Evolutionary conservation across 2,329 filamentous ascomycete species (phyloP), one percentile per base, ranked within the genome.

Genomic region (Fusarium continuum): DNA sequence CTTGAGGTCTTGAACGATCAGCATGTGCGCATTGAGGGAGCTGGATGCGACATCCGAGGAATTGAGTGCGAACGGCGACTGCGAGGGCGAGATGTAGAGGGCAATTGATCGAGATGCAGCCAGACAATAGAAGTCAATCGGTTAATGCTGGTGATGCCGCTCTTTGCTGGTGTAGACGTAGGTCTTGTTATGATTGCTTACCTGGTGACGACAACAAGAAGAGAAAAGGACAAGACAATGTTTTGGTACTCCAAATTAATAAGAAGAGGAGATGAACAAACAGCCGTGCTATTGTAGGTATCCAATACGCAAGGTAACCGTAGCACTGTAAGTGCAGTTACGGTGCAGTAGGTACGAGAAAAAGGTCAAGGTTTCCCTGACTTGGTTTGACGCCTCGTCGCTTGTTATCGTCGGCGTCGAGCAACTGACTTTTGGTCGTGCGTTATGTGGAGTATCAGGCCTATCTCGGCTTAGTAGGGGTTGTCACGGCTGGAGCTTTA

Each of bases 1-100:
- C 68, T 77, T 79, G 55, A 83, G 76, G 72, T 83, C 80, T 74
- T 83, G 76, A 61, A 82, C 77, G 68, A 85, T 85, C 73, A 86
- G 82, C 80, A 85, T 82, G 70, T 63, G 73, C 61, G 62, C 64
- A 70, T 58, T 58, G 60, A 65, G 48, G 51, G 48, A 28, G 48
- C 36, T 65, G 39, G 60, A 55, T 51, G 22, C 40, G 17, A 43
- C 63, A 61, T 47, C 54, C 49, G 35, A 39, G 56, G 16, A 47
- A 65, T 53, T 48, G 58, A 40, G 43, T 51, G 48, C 20, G 16
- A 31, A 49, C 20, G 28, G 51, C 31, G 26, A 49, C 20, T 28
- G 28, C 8, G 16, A 44, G 43, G 17, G 25, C 29, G 38, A 20
- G 40, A 26, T 19, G 28, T 39, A 35, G 41, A 38, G 40, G 26